Conservation (phyloP, 2,329 filamentous ascomycete species). For the Xylariaceae sp. region DNA sequence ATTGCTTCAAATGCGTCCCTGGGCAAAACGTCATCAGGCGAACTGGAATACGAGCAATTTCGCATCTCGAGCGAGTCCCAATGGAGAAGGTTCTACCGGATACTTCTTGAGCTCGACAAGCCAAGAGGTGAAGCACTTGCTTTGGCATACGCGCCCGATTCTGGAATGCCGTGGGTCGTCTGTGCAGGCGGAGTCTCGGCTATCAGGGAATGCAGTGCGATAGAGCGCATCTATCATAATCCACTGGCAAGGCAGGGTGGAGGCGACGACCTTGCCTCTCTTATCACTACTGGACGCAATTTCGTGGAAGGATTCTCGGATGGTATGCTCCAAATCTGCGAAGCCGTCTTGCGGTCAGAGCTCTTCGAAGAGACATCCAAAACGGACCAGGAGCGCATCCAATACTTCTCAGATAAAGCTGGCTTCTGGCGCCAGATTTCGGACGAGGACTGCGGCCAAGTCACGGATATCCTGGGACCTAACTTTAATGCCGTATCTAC, state of each 20-base stretch:
- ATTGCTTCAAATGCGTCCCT: conserved; percentile 63
- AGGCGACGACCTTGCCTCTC: conserved; percentile 37
- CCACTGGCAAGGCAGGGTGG: conserved; percentile 46
- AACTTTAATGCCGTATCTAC: conserved; percentile 52
- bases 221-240: conserved; percentile 73
- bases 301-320: conserved; percentile 67
- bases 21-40: conserved; percentile 51
- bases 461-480: conserved; percentile 62
- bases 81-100: conserved; percentile 84
- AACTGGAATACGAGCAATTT: conserved; percentile 70
- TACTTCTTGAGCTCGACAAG: conserved; percentile 79
- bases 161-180: conserved; percentile 73
- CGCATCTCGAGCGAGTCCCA: conserved; percentile 67
- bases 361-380: conserved; percentile 66
- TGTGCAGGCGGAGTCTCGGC: conserved; percentile 75
- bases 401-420: conserved; percentile 69
- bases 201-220: conserved; percentile 68
- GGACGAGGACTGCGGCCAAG: conserved; percentile 68
- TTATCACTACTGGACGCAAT: conserved; percentile 61
- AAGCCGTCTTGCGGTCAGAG: conserved; percentile 61
- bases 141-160: conserved; percentile 63
- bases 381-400: conserved; percentile 66
- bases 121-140: conserved; percentile 76
- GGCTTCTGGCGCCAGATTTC: conserved; percentile 72
- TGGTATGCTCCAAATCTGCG: conserved; percentile 59